Evolutionary conservation across 163 green algal genomes (phyloP), one percentile per base, ranked within the genome.

Genomic region (Chlorella variabilis): DNA sequence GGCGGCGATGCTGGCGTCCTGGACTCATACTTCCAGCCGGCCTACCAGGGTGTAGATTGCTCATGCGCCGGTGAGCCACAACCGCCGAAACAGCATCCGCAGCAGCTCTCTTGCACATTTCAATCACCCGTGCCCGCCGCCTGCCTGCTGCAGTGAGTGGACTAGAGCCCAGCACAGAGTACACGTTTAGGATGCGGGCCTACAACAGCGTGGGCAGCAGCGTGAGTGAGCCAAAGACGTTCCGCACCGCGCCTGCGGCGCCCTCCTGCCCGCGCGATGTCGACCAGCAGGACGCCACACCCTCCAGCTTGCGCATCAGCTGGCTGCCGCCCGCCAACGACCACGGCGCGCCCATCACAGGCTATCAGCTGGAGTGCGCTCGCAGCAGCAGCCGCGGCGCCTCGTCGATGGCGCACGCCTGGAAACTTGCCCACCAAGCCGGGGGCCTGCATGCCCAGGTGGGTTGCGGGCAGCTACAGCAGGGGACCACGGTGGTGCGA

Each of bases 181-280:
- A 94, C 80, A 66, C 76, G 8, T 77, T 94, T 38, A 74, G 88
- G 0, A 41, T 94, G 48, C 68, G 80, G 13, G 88, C 91, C 5
- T 54, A 80, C 62, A 93, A 91, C 74, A 36, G 48, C 17, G 87
- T 91, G 31, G 91, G 91, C 13, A 38, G 42, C 39, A 89, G 90
- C 73, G 0, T 89, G 87, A 87, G 86, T 41, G 45, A 75, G 2
- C 27, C 54, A 0, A 39, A 77, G 1, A 45, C 36, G 0, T 75
- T 84, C 27, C 54, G 62, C 25, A 94, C 89, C 0, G 82, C 66
- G 1, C 77, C 89, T 1, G 88, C 89, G 9, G 48, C 83, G 33
- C 89, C 89, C 3, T 76, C 78, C 0, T 59, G 71, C 2, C 89
- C 89, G 0, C 20, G 15, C 8, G 54, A 34, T 17, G 41, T 91